Base-by-base conservation (phyloP, 768 basidiomycete species). In the Trametes coccinea region DNA sequence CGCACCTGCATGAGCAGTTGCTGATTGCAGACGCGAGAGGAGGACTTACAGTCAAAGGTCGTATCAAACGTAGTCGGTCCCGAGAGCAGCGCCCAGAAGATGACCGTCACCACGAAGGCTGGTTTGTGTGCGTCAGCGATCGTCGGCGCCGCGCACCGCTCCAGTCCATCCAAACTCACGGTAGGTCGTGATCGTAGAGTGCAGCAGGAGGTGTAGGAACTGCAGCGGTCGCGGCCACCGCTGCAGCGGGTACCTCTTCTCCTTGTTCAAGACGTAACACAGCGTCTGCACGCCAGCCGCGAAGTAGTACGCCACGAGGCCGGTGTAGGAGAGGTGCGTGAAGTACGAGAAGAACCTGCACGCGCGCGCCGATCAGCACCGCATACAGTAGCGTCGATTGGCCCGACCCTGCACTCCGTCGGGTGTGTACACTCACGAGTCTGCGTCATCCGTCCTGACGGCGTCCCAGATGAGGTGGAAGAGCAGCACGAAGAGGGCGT, bases 61-160 rank as follows among this genome's bases (percentile, higher is more conserved):
- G 76, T 77, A 2, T 27, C 48, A 62, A 87, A 84, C 0, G 80
- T 79, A 2, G 62, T 4, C 0, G 81, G 41, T 14, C 74, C 70
- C 2, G 84, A 65, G 5, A 89, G 75, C 10, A 89, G 69, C 0
- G 77, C 69, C 88, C 88, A 90, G 68, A 75, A 89, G 0, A 88
- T 84, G 30, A 80, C 71, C 0, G 87, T 87, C 2, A 89, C 86
- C 10, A 90, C 64, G 56, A 89, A 73, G 14, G 88, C 88, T 89
- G 59, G 46, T 29, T n/a, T 39, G 6, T 48, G 14, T 37, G 27
- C 47, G 57, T 30, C 33, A 40, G 61, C n/a, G 40, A 5, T 7
- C n/a, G 39, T 2, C 31, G 16, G n/a, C 5, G 13, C 9, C 9
- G 39, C n/a, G 40, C n/a, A 2, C 6, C 13, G 6, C 10, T 17